Conservation (phyloP, 192 early-diverging fungal genomes). For the Chytriomyces sp. region DNA sequence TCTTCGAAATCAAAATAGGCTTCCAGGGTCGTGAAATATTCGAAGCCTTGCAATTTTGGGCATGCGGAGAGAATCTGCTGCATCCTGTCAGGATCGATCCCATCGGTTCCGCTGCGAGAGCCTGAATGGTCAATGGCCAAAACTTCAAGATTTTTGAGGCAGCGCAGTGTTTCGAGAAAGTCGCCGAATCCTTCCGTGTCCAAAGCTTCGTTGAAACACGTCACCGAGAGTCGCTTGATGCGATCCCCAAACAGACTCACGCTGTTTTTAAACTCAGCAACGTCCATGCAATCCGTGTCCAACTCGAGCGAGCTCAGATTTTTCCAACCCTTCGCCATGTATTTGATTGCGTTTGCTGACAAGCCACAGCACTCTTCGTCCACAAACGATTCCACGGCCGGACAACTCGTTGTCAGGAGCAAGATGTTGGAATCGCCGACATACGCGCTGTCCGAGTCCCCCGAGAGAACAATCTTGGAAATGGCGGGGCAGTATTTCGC, state of each 20-base stretch:
- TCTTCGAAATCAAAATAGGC: slow-evolving; percentile 33
- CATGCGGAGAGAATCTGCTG: slow-evolving; percentile 1
- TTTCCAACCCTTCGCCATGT: slow-evolving; percentile 30
- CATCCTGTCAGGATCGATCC: neutral
- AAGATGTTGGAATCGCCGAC: slow-evolving; percentile 10
- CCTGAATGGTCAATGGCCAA: slow-evolving; percentile 27
- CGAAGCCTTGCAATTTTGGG: slow-evolving; percentile 26
- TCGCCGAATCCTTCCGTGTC: neutral
- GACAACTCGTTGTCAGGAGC: slow-evolving; percentile 20
- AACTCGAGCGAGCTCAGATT: slow-evolving; percentile 25
- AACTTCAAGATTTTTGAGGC: slow-evolving; percentile 13
- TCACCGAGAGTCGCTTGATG: slow-evolving; percentile 16
- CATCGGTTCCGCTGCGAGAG: slow-evolving; percentile 14
- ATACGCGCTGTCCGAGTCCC: neutral
- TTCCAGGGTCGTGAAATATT: slow-evolving; percentile 32
- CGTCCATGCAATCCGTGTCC: slow-evolving; percentile 11
- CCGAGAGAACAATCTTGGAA: slow-evolving; percentile 1
- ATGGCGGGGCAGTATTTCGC: slow-evolving; percentile 12
- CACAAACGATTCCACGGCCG: slow-evolving; percentile 22
- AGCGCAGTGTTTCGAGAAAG: neutral
- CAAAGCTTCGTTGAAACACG: slow-evolving; percentile 14
- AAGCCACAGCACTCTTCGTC: slow-evolving; percentile 31
- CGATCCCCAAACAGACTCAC: slow-evolving; percentile 21
- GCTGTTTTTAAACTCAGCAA: slow-evolving; percentile 10
- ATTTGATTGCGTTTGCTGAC: neutral